Percentiles rank a stretch among this genome's conserved stretches.
These are phyloP conservation scores for Salinomyces thailandicus DNA, from an alignment of 2,329 filamentous ascomycete genomes.

Conservation along the genomic window DNA sequence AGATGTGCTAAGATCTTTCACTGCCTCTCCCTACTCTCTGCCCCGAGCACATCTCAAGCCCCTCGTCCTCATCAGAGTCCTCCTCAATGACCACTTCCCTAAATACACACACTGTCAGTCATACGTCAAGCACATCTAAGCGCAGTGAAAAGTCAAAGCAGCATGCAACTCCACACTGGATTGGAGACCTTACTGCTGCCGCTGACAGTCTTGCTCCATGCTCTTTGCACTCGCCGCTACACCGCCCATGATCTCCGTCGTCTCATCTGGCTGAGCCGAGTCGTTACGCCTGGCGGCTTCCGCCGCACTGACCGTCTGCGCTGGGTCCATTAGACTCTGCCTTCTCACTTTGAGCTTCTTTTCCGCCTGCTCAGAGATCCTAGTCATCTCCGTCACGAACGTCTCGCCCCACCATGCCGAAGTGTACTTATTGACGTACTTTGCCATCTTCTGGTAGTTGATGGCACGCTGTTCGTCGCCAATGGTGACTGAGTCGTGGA, in stretches of 20 bases:
- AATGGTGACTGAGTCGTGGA: slow-evolving; percentile 96
- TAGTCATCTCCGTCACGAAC: slow-evolving; percentile 72
- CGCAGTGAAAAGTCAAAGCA: too few species aligned
- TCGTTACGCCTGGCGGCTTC: neutral
- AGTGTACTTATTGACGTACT: slow-evolving; percentile 96
- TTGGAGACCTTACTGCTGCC: too few species aligned
- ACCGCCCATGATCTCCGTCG: neutral
- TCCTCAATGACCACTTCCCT: too few species aligned
- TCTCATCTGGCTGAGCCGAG: neutral
- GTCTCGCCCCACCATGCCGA: slow-evolving; percentile 92
- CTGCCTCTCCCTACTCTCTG: too few species aligned
- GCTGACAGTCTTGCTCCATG: too few species aligned
- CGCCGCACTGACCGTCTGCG: neutral
- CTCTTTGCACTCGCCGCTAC: too few species aligned
- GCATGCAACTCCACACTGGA: too few species aligned
- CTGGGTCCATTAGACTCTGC: slow-evolving; percentile 11
- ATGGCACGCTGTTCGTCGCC: slow-evolving; percentile 72
- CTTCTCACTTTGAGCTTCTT: slow-evolving; percentile 36
- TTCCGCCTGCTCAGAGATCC: slow-evolving; percentile 45
- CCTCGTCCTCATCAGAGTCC: too few species aligned
- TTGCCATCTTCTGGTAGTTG: slow-evolving; percentile 85
- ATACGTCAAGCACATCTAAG: too few species aligned
- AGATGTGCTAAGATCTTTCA: too few species aligned
- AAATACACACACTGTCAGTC: too few species aligned
- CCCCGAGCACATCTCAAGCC: too few species aligned